phyloP scores from a whole-genome alignment of 441 rosid species.

The Viola pubescens region DNA sequence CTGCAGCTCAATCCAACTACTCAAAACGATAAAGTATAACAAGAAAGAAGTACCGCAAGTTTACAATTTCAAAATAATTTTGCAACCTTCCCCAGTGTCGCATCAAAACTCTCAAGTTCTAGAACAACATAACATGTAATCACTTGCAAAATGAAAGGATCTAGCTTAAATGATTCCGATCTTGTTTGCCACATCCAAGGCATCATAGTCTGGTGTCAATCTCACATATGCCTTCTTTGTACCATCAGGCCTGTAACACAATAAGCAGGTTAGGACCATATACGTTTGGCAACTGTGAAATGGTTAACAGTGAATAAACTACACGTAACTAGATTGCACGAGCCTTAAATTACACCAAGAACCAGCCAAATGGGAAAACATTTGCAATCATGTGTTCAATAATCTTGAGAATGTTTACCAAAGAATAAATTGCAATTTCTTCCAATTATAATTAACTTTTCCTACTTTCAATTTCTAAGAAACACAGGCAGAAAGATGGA shows the following conservation, averaged over 20 bases:
- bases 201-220: constrained; percentile 82
- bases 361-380: too few relatives aligned
- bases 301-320: background rate
- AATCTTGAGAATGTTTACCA: too few relatives aligned
- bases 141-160: background rate
- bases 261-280: background rate
- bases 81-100: constrained; percentile 12
- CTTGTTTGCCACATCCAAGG: constrained; percentile 90
- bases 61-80: constrained; percentile 13
- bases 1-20: background rate
- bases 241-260: constrained; percentile 75
- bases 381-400: too few relatives aligned
- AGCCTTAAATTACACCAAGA: too few relatives aligned
- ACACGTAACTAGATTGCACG: background rate
- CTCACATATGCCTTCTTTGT: constrained; percentile 93
- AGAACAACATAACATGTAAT: constrained; percentile 12
- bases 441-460: too few relatives aligned
- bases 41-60: constrained; percentile 9
- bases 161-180: constrained; percentile 73
- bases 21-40: background rate
- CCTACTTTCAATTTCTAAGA: too few relatives aligned
- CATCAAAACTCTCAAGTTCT: constrained; percentile 18
- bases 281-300: background rate
- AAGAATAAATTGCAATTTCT: too few relatives aligned
- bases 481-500: too few relatives aligned